Base-by-base conservation (phyloP, 805 yeast genomes). In the Candida tallmaniae region DNA sequence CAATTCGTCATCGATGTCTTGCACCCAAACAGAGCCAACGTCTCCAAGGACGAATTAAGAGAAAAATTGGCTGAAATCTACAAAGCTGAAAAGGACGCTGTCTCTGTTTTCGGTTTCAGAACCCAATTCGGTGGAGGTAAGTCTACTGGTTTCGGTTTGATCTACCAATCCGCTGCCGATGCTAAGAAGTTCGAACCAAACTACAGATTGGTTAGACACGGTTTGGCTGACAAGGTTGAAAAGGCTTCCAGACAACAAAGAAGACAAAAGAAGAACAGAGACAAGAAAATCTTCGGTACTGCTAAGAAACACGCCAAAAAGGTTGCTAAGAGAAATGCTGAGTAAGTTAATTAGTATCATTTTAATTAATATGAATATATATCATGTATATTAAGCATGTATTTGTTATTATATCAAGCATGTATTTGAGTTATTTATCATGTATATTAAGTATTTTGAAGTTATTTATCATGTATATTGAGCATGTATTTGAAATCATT, bases 181-280 rank as follows among this genome's bases (percentile, higher is more conserved):
- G 90, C 96, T 67, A 86, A 89, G 83, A 89, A 81, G 74, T 90
- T 93, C 72, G 99, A 93, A 80, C 99, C 99, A 76, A 67, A 87
- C 56, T 93, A 93, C 94, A 89, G 99, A 78, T 86, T 87, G 67
- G 95, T 93, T 60, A 89, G 99, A 84, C 84, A 86, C 80, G 97
- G 97, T 65, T 80, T 89, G 68, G 97, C 95, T 66, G 76, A 76
- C 58, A 88, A 86, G 82, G 89, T 83, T 63, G 97, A 90, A 74
- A 88, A 87, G 80, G 78, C 96, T 60, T 87, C 97, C 61, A 89
- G 97, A 88, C 96, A 89, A 79, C 98, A 93, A 80, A 87, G 98
- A 82, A 93, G 93, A 76, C 97, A 90, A 80, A 87, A 84, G 88
- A 90, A 93, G 89, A 93, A 93, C 95, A 88, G 97, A 80, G 96